Evolutionary conservation across 495 filamentous ascomycete genomes (phyloP).

Genomic region (Aspergillus mulundensis): DNA sequence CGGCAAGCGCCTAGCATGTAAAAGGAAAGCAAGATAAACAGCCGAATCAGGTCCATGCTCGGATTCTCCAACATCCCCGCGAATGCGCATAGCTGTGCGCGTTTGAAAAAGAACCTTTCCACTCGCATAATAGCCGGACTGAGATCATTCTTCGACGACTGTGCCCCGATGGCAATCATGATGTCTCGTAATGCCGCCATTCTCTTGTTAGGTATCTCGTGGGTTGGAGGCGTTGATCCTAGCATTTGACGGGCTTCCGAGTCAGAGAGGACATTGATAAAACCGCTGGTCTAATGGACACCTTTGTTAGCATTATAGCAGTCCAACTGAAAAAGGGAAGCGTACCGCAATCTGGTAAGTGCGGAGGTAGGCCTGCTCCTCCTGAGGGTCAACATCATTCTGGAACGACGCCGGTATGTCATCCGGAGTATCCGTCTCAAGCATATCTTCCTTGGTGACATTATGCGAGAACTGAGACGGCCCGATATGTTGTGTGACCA

Average conservation of each 20-base stretch:
- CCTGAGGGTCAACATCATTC: conserved; percentile 18
- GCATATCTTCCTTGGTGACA: conserved; percentile 38
- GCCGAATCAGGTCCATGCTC: conserved; percentile 36
- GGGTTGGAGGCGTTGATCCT: conserved; percentile 9
- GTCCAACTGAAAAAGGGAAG: background rate
- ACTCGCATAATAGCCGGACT: conserved; percentile 14
- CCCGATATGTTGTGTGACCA: conserved; percentile 40
- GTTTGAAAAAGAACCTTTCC: conserved; percentile 35
- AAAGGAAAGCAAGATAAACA: conserved; percentile 42
- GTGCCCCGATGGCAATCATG: conserved; percentile 42
- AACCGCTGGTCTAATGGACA: conserved; percentile 27
- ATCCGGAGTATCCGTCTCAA: conserved; percentile 36
- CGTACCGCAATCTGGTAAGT: conserved; percentile 29
- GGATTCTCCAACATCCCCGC: conserved; percentile 40
- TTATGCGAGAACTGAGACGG: conserved; percentile 42
- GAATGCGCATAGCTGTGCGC: conserved; percentile 35
- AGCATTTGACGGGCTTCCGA: conserved; percentile 13
- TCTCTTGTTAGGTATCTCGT: conserved; percentile 20
- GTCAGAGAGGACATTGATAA: conserved; percentile 24
- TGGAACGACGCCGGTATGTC: conserved; percentile 25
- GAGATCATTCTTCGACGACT: conserved; percentile 27
- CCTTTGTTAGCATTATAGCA: background rate
- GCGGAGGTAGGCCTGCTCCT: conserved; percentile 25
- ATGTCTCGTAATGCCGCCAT: conserved; percentile 32
- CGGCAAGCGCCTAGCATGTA: conserved; percentile 48